Conservation (phyloP, 1,139 yeast species). For the Taphrina flavorubra region DNA sequence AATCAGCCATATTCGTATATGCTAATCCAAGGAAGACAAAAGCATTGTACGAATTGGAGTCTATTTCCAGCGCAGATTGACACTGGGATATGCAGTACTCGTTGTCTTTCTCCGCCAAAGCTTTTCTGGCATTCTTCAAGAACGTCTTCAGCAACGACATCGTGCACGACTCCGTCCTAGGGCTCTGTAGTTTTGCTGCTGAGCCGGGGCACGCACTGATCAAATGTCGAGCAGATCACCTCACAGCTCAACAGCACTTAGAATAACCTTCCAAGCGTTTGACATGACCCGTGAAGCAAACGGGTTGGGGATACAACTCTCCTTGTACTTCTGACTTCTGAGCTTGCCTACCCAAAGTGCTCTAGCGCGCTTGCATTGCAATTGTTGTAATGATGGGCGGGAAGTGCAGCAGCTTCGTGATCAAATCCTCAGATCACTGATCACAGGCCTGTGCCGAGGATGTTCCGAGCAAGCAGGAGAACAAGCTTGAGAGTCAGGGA, state of each 20-base stretch:
- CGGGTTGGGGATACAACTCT: too few species aligned
- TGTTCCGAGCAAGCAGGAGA: neutral
- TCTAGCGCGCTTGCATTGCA: neutral
- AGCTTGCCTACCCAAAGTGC: too few species aligned
- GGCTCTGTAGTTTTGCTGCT: neutral
- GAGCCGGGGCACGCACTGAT: too few species aligned
- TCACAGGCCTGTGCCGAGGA: neutral
- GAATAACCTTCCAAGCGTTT: too few species aligned
- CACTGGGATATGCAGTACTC: conserved; percentile 23
- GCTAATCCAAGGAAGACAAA: conserved; percentile 64
- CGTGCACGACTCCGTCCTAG: neutral
- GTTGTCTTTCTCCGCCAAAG: conserved; percentile 26
- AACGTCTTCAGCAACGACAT: conserved; percentile 23
- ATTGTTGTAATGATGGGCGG: neutral
- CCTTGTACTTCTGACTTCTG: too few species aligned
- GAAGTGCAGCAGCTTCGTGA: neutral
- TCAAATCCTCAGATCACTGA: neutral
- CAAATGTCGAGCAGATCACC: too few species aligned
- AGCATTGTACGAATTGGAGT: conserved; percentile 68
- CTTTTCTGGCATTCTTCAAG: conserved; percentile 34
- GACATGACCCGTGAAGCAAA: too few species aligned
- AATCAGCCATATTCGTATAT: conserved; percentile 56
- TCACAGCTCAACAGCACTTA: too few species aligned
- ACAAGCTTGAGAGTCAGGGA: neutral
- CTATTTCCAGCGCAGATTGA: conserved; percentile 55